phyloP scores from a whole-genome alignment of 192 early-diverging fungal species.

The Lunasporangiospora selenospora region DNA sequence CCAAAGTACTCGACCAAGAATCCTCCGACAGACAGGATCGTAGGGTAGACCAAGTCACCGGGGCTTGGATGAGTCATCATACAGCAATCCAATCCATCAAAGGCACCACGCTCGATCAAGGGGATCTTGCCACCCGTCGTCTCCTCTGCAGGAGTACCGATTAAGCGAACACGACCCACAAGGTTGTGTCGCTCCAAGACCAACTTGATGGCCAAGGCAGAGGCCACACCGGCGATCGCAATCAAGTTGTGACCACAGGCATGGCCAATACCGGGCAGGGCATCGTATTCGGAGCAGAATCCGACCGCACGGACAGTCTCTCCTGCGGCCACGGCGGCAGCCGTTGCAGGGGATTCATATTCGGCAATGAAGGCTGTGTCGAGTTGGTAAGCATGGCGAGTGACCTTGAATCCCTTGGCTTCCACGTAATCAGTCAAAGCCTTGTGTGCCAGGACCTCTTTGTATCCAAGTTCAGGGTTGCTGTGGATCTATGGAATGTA shows the following conservation, averaged over 20 bases:
- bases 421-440: conserved; percentile 65
- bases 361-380: conserved; percentile 70
- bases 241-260: conserved; percentile 81
- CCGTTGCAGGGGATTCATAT: conserved; percentile 40
- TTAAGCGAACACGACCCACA: conserved; percentile 67
- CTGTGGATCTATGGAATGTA: conserved; percentile 56
- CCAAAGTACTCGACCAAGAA: conserved; percentile 73
- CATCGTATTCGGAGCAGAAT: conserved; percentile 72
- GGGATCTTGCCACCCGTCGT: conserved; percentile 74
- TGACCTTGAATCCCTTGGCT: conserved; percentile 57
- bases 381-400: conserved; percentile 53
- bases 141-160: conserved; percentile 84
- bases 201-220: conserved; percentile 58
- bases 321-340: conserved; percentile 19
- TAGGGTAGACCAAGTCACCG: conserved; percentile 54
- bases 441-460: conserved; percentile 62
- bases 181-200: conserved; percentile 50
- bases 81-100: conserved; percentile 72
- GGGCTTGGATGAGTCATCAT: conserved; percentile 84
- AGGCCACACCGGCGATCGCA: conserved; percentile 69
- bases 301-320: conserved; percentile 54
- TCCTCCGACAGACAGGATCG: conserved; percentile 47
- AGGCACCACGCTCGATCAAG: conserved; percentile 71
- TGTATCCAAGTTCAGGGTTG: conserved; percentile 63
- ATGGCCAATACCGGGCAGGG: conserved; percentile 68